These are phyloP conservation scores for Durusdinium trenchii DNA, from an alignment of 73 alveolate species.

Conservation along the genomic window DNA sequence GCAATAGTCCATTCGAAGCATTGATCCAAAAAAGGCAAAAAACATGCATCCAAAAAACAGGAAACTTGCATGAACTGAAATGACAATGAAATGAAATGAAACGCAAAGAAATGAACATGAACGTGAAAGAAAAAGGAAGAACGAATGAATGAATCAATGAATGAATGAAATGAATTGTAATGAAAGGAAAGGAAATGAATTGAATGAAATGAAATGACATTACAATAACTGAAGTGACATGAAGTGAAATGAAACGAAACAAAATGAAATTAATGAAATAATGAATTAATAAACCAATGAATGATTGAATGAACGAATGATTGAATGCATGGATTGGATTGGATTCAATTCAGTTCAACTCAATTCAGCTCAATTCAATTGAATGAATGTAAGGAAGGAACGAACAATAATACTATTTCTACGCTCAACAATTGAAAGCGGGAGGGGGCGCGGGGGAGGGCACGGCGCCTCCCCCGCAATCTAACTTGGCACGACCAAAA, in stretches of 20 bases:
- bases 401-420: too few species aligned
- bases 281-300: not conserved
- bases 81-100: not conserved
- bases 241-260: not conserved
- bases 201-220: too few species aligned
- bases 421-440: too few species aligned
- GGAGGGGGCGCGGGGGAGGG: too few species aligned
- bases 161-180: not conserved
- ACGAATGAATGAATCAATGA: not conserved
- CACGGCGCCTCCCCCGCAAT: too few species aligned
- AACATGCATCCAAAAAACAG: not conserved
- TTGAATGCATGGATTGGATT: too few species aligned
- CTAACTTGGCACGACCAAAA: too few species aligned
- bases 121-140: not conserved
- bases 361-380: too few species aligned
- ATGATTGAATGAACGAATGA: not conserved
- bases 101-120: not conserved
- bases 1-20: not conserved
- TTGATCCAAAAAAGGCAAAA: not conserved
- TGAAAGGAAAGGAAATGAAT: not conserved
- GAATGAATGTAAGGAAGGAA: not conserved
- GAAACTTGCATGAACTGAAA: not conserved
- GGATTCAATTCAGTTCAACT: too few species aligned
- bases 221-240: not conserved
- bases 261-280: not conserved